These are phyloP conservation scores for Dioszegia hungarica DNA, from an alignment of 768 basidiomycete genomes.

Conservation along the genomic window DNA sequence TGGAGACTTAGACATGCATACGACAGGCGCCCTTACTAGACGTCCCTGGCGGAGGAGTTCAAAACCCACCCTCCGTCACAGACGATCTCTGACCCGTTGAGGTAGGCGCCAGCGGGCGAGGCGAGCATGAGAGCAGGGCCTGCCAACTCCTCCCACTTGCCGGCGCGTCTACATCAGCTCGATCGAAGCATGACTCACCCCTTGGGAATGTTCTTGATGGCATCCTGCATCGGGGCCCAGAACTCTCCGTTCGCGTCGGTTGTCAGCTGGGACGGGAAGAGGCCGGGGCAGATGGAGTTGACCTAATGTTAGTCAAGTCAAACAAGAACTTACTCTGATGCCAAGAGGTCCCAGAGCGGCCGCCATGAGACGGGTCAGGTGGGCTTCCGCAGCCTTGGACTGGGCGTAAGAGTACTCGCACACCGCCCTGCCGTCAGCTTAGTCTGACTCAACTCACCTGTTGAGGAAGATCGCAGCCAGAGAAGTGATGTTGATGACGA, in stretches of 20 bases:
- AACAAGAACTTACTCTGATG: too few species aligned
- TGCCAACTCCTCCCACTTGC: constrained; percentile 33
- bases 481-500: constrained; percentile 33
- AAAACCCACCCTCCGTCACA: constrained; percentile 36
- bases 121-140: constrained; percentile 41
- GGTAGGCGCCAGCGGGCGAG: constrained; percentile 35
- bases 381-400: constrained; percentile 36
- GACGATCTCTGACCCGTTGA: constrained; percentile 26
- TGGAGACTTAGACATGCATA: constrained; percentile 13
- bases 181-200: constrained; percentile 8
- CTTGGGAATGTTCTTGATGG: constrained; percentile 20
- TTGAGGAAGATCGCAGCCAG: constrained; percentile 30
- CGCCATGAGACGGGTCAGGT: constrained; percentile 31
- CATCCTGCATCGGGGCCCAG: constrained; percentile 7
- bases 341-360: constrained; percentile 29
- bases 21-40: too few species aligned
- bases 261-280: constrained; percentile 29
- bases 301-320: too few species aligned
- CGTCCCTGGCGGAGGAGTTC: constrained; percentile 25
- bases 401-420: constrained; percentile 37
- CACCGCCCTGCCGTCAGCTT: constrained; percentile 9
- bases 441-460: constrained; percentile 11
- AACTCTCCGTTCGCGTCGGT: constrained; percentile 11
- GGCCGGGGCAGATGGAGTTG: constrained; percentile 37
- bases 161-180: constrained; percentile 18